phyloP scores from a whole-genome alignment of 2,329 filamentous ascomycete species.

The Cryphonectria japonica region DNA sequence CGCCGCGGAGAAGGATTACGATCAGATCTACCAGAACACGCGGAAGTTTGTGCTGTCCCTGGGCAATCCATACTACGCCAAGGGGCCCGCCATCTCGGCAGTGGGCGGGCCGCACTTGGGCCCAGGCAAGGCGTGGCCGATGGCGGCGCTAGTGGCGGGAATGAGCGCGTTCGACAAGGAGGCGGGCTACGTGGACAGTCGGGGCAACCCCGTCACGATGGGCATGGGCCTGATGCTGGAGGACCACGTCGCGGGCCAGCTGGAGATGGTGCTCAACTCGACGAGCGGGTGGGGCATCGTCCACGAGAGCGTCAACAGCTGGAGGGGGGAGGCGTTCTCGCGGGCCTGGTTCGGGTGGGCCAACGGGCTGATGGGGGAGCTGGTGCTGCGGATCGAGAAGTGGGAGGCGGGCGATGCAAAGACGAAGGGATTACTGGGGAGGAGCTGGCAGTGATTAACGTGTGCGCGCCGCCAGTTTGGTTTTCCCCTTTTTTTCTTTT shows the following conservation, averaged over 20 bases:
- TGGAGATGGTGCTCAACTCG: conserved; percentile 45
- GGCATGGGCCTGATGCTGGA: conserved; percentile 27
- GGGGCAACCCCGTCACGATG: conserved; percentile 33
- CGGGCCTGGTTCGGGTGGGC: conserved; percentile 53
- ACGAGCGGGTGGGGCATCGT: conserved; percentile 49
- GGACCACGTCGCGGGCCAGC: conserved; percentile 40
- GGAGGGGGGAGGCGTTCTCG: conserved; percentile 45
- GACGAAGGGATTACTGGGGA: conserved; percentile 34
- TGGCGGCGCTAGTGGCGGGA: conserved; percentile 58
- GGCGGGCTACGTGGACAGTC: conserved; percentile 33
- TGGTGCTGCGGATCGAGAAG: conserved; percentile 41
- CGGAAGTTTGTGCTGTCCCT: conserved; percentile 75
- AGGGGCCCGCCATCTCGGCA: conserved; percentile 68
- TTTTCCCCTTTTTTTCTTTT: background rate
- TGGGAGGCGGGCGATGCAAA: conserved; percentile 35
- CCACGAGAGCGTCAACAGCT: conserved; percentile 52
- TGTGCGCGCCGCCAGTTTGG: background rate
- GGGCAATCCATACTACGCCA: conserved; percentile 78
- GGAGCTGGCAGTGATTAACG: conserved; percentile 37
- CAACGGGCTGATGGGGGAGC: conserved; percentile 48
- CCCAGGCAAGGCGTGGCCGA: conserved; percentile 59
- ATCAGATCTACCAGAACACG: conserved; percentile 76
- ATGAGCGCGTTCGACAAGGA: conserved; percentile 48
- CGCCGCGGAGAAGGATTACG: conserved; percentile 45
- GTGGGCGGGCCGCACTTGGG: conserved; percentile 74